These are phyloP conservation scores for Centrapalus pauciflorus DNA, from an alignment of 129 eudicot species.

Conservation along the genomic window DNA sequence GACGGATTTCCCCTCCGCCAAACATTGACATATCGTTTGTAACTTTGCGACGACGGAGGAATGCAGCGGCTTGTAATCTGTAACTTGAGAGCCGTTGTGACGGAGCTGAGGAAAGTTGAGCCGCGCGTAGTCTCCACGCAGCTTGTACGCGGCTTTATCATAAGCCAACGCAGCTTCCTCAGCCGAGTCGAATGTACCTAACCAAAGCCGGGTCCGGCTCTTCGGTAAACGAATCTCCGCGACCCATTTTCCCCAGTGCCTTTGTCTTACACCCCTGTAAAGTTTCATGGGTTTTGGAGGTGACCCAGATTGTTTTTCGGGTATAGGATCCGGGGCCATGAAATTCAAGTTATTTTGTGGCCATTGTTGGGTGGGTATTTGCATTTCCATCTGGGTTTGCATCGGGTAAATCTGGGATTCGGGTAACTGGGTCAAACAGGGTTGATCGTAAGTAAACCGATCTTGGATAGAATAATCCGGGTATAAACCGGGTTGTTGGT, in stretches of 20 bases:
- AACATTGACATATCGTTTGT: slow-evolving; percentile 57
- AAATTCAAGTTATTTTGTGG: slow-evolving; percentile 21
- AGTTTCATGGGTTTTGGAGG: slow-evolving; percentile 60
- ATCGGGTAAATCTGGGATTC: slow-evolving; percentile 46
- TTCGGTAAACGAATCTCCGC: slow-evolving; percentile 82
- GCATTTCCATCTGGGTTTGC: slow-evolving; percentile 14
- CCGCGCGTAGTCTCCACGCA: slow-evolving; percentile 69
- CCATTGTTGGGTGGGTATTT: slow-evolving; percentile 18
- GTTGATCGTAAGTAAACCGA: slow-evolving; percentile 29
- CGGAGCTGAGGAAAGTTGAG: slow-evolving; percentile 64
- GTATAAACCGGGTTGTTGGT: slow-evolving; percentile 31
- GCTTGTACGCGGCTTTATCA: slow-evolving; percentile 71
- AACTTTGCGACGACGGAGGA: slow-evolving; percentile 68
- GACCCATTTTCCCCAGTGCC: slow-evolving; percentile 98
- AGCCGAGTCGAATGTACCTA: slow-evolving; percentile 81
- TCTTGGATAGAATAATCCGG: slow-evolving; percentile 34
- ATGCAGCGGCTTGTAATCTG: slow-evolving; percentile 54
- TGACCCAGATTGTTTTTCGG: slow-evolving; percentile 39
- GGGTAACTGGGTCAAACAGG: slow-evolving; percentile 30
- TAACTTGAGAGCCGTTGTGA: slow-evolving; percentile 21
- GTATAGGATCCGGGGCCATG: slow-evolving; percentile 42
- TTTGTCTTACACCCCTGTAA: slow-evolving; percentile 84
- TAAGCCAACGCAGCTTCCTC: slow-evolving; percentile 86
- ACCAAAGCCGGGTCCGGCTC: slow-evolving; percentile 76
- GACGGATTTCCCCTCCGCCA: slow-evolving; percentile 35